Conservation (phyloP, 371 early-diverging fungal genomes). For the Mortierella sp. region DNA sequence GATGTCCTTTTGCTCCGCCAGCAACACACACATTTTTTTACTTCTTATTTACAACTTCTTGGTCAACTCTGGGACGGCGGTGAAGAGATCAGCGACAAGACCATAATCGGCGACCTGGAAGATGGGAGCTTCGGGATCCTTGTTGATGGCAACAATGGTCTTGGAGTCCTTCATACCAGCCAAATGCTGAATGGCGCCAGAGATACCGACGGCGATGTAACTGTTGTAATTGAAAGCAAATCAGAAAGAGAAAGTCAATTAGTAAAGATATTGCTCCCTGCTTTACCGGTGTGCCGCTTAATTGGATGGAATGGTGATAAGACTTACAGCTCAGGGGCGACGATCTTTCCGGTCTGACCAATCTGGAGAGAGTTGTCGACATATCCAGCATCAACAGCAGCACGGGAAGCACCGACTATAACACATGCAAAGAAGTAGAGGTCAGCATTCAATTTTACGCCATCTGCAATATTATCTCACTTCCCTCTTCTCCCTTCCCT, state of each 20-base stretch:
- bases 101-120: constrained; percentile 99
- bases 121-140: constrained; percentile 98
- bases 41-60: constrained; percentile 77
- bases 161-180: constrained; percentile 99
- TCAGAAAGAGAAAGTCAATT: not conserved
- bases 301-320: not conserved
- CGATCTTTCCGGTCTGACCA: constrained; percentile 98
- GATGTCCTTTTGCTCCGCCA: not conserved
- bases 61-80: constrained; percentile 93
- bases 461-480: not conserved
- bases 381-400: constrained; percentile 98
- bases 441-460: not conserved
- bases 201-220: constrained; percentile 96
- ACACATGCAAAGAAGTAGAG: not conserved
- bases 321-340: constrained; percentile 83
- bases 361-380: constrained; percentile 97
- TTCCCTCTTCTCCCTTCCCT: not conserved
- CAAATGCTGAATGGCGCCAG: constrained; percentile 98
- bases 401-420: constrained; percentile 96
- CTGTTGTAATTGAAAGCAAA: constrained; percentile 58
- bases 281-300: not conserved
- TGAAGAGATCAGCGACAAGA: constrained; percentile 96
- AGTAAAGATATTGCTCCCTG: not conserved
- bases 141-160: constrained; percentile 98
- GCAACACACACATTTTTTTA: no score